These are phyloP conservation scores for Mortierella sp. DNA, from an alignment of 371 early-diverging fungal species.

Conservation along the genomic window DNA sequence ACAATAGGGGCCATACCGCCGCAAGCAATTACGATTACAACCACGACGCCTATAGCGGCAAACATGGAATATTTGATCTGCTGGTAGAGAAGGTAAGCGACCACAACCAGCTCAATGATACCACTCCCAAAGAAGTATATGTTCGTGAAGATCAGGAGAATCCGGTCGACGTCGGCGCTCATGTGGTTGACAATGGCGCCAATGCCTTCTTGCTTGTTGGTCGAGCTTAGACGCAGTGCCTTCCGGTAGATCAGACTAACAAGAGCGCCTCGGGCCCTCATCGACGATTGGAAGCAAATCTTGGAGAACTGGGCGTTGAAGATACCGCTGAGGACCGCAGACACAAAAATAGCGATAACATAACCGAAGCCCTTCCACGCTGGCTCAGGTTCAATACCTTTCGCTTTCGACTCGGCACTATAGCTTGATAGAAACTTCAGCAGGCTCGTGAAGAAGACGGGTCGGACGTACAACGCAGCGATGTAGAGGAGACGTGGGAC, in stretches of 20 bases:
- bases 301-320: slow-evolving; percentile 20
- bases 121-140: slow-evolving; percentile 51
- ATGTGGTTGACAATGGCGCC: slow-evolving; percentile 25
- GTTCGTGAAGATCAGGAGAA: slow-evolving; percentile 7
- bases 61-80: slow-evolving; percentile 12
- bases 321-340: slow-evolving; percentile 10
- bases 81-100: slow-evolving; percentile 77
- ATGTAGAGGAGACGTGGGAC: slow-evolving; percentile 67
- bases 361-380: slow-evolving; percentile 65
- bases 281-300: slow-evolving; percentile 11
- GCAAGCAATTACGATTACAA: slow-evolving; percentile 1
- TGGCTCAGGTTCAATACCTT: slow-evolving; percentile 58
- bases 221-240: slow-evolving; percentile 12
- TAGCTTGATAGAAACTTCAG: slow-evolving; percentile 72
- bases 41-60: slow-evolving; percentile 12
- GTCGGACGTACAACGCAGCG: slow-evolving; percentile 79
- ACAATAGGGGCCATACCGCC: slow-evolving; percentile 3
- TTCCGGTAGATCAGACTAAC: slow-evolving; percentile 20
- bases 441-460: slow-evolving; percentile 73
- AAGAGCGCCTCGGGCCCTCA: slow-evolving; percentile 12
- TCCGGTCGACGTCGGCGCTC: slow-evolving; percentile 16
- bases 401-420: slow-evolving; percentile 15
- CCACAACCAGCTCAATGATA: slow-evolving; percentile 83
- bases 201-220: slow-evolving; percentile 15
- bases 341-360: slow-evolving; percentile 40